Base-by-base conservation (phyloP, 176 grass and related monocot genomes). In the Neostapfia colusana region DNA sequence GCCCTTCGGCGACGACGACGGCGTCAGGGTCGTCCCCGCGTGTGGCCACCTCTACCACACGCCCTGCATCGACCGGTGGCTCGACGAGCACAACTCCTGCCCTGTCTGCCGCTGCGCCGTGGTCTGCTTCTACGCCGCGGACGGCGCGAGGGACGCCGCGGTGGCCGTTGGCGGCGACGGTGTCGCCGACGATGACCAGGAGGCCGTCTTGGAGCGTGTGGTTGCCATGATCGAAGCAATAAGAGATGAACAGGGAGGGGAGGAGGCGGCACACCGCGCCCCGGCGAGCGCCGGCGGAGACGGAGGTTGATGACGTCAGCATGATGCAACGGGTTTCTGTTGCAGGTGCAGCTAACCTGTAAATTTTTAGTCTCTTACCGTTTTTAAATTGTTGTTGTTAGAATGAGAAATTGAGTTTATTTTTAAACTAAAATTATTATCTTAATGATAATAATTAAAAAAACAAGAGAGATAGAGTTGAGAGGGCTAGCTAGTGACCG, bases 11-110 rank as follows among this genome's bases (percentile, higher is more conserved):
- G 78, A 64, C 25, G 88, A 67, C 55, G 85, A 90, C 64, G 81
- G 79, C 78, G 85, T 93, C 73, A 80, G 87, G 84, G 88, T 93
- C 69, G 81, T 90, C 10, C 88, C 91, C 6, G 74, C 57, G 43
- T 93, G 91, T 64, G 78, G 66, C 39, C 91, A 90, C 79, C 35
- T 93, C 40, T 93, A 88, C 88, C 91, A 93, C 58, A 73, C 74
- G 11, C 68, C 68, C 34, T 93, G 88, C 82, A 90, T 93, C 85
- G 85, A 93, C 79, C 77, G 82, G 70, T 93, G 91, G 88, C 88
- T 93, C 53, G 74, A 72, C 46, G 58, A 79, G 69, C 77, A 78
- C 54, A 84, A 79, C 84, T 87, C 91, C 21, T 93, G 91, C 75
- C 91, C 87, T 21, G 50, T 90, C 18, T 93, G 88, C 79, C 84